A percentile compares a stretch with the other conserved stretches of the same genome.
Evolutionary conservation across 176 grass and related monocot species (phyloP).

Genomic region (Bothriochloa decipiens): DNA sequence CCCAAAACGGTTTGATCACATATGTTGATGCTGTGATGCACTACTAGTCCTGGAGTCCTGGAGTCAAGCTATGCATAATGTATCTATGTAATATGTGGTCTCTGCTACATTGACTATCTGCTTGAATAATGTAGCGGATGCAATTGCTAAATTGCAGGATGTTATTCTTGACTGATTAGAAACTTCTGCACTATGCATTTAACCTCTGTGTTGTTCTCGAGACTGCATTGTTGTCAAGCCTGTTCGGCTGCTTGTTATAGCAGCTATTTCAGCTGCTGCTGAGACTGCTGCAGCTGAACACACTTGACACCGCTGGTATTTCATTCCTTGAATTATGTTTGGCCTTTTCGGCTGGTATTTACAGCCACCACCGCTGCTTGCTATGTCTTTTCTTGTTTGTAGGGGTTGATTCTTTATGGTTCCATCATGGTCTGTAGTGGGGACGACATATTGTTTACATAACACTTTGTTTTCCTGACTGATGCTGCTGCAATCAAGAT

Average conservation of each 20-base stretch:
- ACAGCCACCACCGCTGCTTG: too few relatives aligned
- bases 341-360: background rate
- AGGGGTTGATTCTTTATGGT: background rate
- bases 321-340: too few relatives aligned
- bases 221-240: too few relatives aligned
- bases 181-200: background rate
- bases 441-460: background rate
- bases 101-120: slow-evolving; percentile 13
- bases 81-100: background rate
- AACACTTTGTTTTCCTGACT: background rate
- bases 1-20: slow-evolving; percentile 16
- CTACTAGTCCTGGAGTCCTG: background rate
- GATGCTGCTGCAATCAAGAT: background rate
- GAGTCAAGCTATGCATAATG: background rate
- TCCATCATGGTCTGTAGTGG: background rate
- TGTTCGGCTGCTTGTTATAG: too few relatives aligned
- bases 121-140: slow-evolving; percentile 47
- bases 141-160: slow-evolving; percentile 9
- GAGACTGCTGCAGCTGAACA: too few relatives aligned
- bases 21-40: background rate
- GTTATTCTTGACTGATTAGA: background rate
- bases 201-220: background rate
- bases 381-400: background rate
- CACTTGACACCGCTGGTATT: background rate
- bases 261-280: too few relatives aligned